Percentiles rank a stretch among this genome's conserved stretches.
These are phyloP conservation scores for Pichia thaimueangensis DNA, from an alignment of 805 yeast genomes.

Conservation along the genomic window DNA sequence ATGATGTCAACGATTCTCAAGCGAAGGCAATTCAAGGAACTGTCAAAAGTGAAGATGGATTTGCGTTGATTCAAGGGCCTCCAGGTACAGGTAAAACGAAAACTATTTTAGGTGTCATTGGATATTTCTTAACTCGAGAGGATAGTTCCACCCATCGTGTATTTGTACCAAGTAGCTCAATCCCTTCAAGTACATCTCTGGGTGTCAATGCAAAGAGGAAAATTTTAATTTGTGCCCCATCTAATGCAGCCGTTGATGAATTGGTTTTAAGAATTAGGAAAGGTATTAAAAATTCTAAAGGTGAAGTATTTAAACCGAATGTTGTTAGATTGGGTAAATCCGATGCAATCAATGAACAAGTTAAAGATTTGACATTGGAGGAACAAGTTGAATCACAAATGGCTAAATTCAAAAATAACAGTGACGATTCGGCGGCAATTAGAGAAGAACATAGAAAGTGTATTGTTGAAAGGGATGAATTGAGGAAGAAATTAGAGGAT, in stretches of 20 bases:
- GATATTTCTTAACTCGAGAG: slow-evolving; percentile 52
- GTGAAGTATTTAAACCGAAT: slow-evolving; percentile 49
- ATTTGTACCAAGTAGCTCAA: slow-evolving; percentile 9
- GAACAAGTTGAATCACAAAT: slow-evolving; percentile 68
- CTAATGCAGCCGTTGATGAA: slow-evolving; percentile 98
- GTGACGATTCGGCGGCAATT: slow-evolving; percentile 44
- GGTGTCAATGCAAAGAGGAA: slow-evolving; percentile 35
- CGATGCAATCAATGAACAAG: slow-evolving; percentile 80
- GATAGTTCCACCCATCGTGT: slow-evolving; percentile 10
- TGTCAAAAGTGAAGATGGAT: slow-evolving; percentile 59
- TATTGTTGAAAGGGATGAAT: slow-evolving; percentile 49
- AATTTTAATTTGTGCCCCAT: slow-evolving; percentile 91
- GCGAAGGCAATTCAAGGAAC: slow-evolving; percentile 83
- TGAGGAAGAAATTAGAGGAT: slow-evolving; percentile 36
- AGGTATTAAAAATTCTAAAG: slow-evolving; percentile 58
- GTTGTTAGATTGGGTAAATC: slow-evolving; percentile 85
- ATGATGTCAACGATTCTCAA: slow-evolving; percentile 78
- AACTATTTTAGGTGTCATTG: slow-evolving; percentile 87
- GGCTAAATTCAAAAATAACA: slow-evolving; percentile 24
- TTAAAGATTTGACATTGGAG: slow-evolving; percentile 77
- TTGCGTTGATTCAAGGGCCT: slow-evolving; percentile 93
- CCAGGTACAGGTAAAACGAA: slow-evolving; percentile 99
- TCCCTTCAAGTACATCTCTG: no score
- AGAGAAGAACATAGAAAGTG: slow-evolving; percentile 46
- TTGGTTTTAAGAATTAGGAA: slow-evolving; percentile 71